phyloP scores from a whole-genome alignment of 371 early-diverging fungal genomes.

The Quaeritorhiza haematococci region DNA sequence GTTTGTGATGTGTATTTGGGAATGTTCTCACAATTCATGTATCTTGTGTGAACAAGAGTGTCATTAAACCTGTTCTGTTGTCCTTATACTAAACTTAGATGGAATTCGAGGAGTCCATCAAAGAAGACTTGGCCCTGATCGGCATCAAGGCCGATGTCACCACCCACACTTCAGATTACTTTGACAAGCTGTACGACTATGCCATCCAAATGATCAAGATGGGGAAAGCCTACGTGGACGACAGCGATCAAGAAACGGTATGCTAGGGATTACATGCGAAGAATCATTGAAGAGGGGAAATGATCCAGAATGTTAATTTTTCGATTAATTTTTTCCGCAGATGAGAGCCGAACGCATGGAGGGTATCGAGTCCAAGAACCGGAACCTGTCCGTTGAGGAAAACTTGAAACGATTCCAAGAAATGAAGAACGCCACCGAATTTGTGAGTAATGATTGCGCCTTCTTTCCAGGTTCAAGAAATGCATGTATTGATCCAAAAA shows the following conservation, averaged over 20 bases:
- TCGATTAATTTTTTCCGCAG: constrained; percentile 16
- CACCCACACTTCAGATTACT: constrained; percentile 95
- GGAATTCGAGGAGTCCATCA: constrained; percentile 92
- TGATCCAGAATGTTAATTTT: no score
- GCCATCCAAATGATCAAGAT: constrained; percentile 86
- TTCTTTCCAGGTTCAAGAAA: constrained; percentile 5
- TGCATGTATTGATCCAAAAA: not conserved
- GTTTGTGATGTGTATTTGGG: no score
- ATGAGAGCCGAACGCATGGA: constrained; percentile 93
- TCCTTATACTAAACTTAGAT: no score
- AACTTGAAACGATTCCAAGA: constrained; percentile 89
- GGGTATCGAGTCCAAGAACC: constrained; percentile 83
- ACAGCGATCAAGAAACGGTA: constrained; percentile 81
- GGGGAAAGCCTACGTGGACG: constrained; percentile 96
- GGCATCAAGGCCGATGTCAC: constrained; percentile 79
- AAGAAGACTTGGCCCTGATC: constrained; percentile 83
- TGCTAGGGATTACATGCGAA: no score
- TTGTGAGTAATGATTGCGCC: constrained; percentile 46
- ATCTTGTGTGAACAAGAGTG: constrained; percentile 18
- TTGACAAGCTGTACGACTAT: constrained; percentile 81
- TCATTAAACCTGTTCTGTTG: not conserved
- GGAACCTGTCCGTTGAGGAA: constrained; percentile 84
- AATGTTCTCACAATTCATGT: constrained; percentile 21
- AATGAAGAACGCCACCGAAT: constrained; percentile 88
- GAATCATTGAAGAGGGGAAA: no score